A percentile compares a stretch with the other conserved stretches of the same genome.
Evolutionary conservation across 2,329 filamentous ascomycete genomes (phyloP).

Genomic region (Tolypocladium ovalisporum): DNA sequence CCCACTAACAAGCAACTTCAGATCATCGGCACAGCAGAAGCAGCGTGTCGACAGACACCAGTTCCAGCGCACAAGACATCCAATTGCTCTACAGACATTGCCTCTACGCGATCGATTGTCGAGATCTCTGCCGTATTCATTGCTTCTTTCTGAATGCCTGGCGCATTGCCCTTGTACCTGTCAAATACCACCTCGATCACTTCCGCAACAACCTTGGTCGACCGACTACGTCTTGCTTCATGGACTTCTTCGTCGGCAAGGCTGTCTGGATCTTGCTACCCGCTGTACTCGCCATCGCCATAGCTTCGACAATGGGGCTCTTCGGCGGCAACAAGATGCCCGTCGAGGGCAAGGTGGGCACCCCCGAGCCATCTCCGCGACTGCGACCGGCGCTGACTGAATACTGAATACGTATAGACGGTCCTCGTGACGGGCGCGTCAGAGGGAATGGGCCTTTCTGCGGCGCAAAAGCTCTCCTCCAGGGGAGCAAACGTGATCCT

Average conservation of each 20-base stretch:
- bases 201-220: neutral
- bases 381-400: conserved; percentile 3
- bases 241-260: conserved; percentile 3
- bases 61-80: neutral
- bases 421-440: conserved; percentile 84
- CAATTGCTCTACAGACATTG: neutral
- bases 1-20: neutral
- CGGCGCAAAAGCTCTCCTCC: conserved; percentile 61
- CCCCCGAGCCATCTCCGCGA: conserved; percentile 1
- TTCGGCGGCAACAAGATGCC: conserved; percentile 65
- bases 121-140: neutral
- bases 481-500: conserved; percentile 84
- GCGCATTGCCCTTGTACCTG: neutral
- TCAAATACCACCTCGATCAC: neutral
- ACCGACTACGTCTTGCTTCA: neutral
- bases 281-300: conserved; percentile 21
- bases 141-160: neutral
- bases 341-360: conserved; percentile 67
- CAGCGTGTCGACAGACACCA: neutral
- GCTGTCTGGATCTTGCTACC: conserved; percentile 12
- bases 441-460: conserved; percentile 78
- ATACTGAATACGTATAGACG: conserved; percentile 43
- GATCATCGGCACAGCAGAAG: neutral
- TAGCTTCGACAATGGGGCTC: conserved; percentile 49
- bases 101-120: neutral